Percentiles rank a stretch among this genome's conserved stretches.
Evolutionary conservation across 140 eudicot species (phyloP).

Genomic region (Erigeron philadelphicus): DNA sequence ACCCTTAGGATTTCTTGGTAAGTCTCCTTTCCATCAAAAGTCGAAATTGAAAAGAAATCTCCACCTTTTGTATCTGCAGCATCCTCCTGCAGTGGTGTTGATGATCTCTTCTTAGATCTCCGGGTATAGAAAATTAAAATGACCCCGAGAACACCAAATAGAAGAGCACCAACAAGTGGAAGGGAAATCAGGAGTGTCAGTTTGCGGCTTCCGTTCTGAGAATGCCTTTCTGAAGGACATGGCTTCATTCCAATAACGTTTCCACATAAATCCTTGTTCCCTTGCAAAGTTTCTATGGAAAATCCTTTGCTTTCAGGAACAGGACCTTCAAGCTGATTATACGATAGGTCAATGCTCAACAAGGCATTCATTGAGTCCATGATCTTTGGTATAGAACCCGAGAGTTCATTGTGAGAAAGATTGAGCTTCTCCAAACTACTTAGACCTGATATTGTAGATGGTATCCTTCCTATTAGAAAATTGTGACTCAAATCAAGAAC

Average conservation of each 20-base stretch:
- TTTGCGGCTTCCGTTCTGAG: neutral
- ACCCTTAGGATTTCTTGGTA: slow-evolving; percentile 27
- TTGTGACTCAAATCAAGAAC: slow-evolving; percentile 37
- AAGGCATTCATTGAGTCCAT: slow-evolving; percentile 22
- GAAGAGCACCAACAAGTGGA: neutral
- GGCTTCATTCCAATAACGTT: slow-evolving; percentile 15
- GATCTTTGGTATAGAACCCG: slow-evolving; percentile 29
- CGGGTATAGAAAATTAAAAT: too few species aligned
- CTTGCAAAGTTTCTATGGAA: slow-evolving; percentile 23
- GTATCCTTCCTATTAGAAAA: slow-evolving; percentile 16
- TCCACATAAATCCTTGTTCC: slow-evolving; percentile 37
- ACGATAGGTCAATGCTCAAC: slow-evolving; percentile 21
- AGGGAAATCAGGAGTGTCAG: neutral
- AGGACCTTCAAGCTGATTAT: slow-evolving; percentile 43
- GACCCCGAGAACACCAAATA: too few species aligned
- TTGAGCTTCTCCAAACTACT: slow-evolving; percentile 26
- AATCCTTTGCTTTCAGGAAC: slow-evolving; percentile 28
- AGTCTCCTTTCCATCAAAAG: slow-evolving; percentile 29
- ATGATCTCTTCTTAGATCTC: neutral
- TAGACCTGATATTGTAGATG: slow-evolving; percentile 19
- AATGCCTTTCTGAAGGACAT: slow-evolving; percentile 11
- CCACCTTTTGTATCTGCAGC: neutral
- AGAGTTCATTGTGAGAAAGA: slow-evolving; percentile 39
- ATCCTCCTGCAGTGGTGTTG: neutral
- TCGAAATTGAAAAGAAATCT: slow-evolving; percentile 23